These are phyloP conservation scores for Striga hermonthica DNA, from an alignment of 305 asterid species.

Conservation along the genomic window DNA sequence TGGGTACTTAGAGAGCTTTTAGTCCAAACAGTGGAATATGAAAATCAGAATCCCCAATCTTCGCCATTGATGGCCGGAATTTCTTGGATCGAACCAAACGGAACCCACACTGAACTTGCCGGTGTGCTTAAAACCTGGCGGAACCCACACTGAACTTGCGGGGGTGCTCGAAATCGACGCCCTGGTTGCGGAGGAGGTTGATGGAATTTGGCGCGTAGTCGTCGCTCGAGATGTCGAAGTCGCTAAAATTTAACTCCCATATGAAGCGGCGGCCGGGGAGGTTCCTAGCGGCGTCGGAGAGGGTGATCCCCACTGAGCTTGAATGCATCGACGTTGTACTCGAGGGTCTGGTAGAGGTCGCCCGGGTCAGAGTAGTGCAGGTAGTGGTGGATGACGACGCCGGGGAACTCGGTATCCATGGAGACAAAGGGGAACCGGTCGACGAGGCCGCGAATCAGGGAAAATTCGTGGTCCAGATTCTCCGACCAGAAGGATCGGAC, in stretches of 20 bases:
- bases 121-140: constrained; percentile 49
- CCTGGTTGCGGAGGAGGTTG: constrained; percentile 64
- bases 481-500: constrained; percentile 4
- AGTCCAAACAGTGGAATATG: no score
- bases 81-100: no score
- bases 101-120: no score
- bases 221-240: constrained; percentile 54
- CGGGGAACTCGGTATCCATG: constrained; percentile 16
- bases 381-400: constrained; percentile 43
- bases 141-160: constrained; percentile 39
- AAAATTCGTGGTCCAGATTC: neutral
- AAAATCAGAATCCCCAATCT: no score
- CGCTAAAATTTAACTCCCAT: constrained; percentile 82
- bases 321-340: constrained; percentile 33
- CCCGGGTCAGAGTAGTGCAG: constrained; percentile 35
- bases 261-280: constrained; percentile 53
- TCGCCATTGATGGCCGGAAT: no score
- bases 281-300: constrained; percentile 55
- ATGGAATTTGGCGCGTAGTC: constrained; percentile 58
- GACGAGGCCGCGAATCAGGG: neutral
- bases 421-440: constrained; percentile 7
- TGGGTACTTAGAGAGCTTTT: no score
- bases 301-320: constrained; percentile 66
- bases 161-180: constrained; percentile 46
- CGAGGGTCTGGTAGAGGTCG: constrained; percentile 50